Base-by-base conservation (phyloP, 1,284 basidiomycete species). In the Puccinia novopanici region DNA sequence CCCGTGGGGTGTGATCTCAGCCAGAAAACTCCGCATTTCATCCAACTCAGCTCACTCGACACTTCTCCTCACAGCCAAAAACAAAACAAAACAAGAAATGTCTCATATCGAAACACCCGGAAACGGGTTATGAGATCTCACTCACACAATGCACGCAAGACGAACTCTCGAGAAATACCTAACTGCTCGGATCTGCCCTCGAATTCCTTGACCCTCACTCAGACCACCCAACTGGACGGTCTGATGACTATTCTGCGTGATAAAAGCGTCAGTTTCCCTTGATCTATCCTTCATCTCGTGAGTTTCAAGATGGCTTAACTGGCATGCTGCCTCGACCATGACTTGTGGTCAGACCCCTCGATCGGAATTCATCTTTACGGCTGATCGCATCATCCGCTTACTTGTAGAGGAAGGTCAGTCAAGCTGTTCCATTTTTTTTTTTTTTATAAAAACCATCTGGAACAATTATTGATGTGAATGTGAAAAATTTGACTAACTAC, bases 241-340 rank as follows among this genome's bases (percentile, higher is more conserved):
- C 88, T 98, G 24, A 92, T 97, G 87, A 98, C 97, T 19, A 96
- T 98, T 87, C 96, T 99, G 85, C 88, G 95, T 71, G 91, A 95
- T 86, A 93, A 91, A 87, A 89, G 90, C 79, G 95, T 94, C 1
- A 89, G 86, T 50, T 82, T n/a, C 5, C 4, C 17, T 27, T 27
- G 87, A 87, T 87, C 75, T 81, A 85, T 9, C 40, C 2, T 17
- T 80, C 4, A 34, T 34, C 34, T 34, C 34, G 34, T 70, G 77
- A 45, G 81, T 76, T 74, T 34, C 34, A 71, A 22, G 57, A 52
- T 34, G 40, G 15, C 34, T 52, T n/a, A 57, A 42, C 27, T 22
- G 57, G 34, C 9, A 22, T 8, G 55, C n/a, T 30, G 17, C 40
- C 15, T 19, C 24, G n/a, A 17, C 22, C 37, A 48, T 22, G 70